These are phyloP conservation scores for Acacia acuminata DNA, from an alignment of 306 rosid species.

Conservation along the genomic window DNA sequence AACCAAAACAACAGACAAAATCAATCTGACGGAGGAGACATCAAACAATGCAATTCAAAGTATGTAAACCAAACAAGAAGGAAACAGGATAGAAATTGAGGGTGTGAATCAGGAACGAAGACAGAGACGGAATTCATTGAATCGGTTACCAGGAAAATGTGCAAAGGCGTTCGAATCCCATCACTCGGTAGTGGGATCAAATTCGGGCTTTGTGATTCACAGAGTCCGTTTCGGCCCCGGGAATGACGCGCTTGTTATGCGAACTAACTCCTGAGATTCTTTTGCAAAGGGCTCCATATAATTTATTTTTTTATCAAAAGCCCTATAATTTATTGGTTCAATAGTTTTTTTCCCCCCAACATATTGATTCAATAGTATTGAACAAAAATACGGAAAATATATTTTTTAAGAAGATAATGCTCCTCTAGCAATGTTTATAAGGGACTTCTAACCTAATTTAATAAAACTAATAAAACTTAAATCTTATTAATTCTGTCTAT, in stretches of 20 bases:
- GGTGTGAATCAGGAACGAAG: conserved; percentile 14
- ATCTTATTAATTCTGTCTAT: too few species aligned
- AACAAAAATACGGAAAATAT: too few species aligned
- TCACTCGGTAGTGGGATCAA: background rate
- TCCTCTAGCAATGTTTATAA: too few species aligned
- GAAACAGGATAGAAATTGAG: background rate
- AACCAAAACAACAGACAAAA: background rate
- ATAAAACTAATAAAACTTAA: too few species aligned
- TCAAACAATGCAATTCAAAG: conserved; percentile 19
- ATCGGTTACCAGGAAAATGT: conserved; percentile 22
- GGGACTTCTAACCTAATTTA: too few species aligned
- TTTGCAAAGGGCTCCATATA: background rate
- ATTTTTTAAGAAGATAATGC: too few species aligned
- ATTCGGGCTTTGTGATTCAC: conserved; percentile 4
- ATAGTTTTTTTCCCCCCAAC: conserved; percentile 4
- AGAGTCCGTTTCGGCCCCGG: background rate
- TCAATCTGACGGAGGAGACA: background rate
- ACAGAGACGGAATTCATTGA: background rate
- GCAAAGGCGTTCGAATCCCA: background rate
- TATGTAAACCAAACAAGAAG: background rate
- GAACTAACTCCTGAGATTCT: background rate
- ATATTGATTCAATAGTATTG: background rate
- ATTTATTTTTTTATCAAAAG: too few species aligned
- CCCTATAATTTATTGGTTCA: background rate
- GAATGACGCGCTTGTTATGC: background rate